phyloP scores from a whole-genome alignment of 768 basidiomycete species.

The Termitomyces eurrhizus region DNA sequence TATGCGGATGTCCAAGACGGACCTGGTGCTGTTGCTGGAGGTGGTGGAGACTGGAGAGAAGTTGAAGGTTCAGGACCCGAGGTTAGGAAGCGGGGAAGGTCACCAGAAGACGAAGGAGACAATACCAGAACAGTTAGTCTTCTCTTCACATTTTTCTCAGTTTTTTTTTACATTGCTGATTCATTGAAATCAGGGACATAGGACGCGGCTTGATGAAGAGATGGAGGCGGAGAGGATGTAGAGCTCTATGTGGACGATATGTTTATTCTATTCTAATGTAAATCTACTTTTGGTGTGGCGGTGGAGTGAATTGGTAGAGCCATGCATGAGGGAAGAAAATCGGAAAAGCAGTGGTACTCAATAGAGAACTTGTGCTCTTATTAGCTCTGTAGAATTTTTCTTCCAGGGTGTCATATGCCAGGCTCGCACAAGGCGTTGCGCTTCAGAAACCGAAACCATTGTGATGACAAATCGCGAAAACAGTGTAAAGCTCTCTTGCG shows the following conservation, averaged over 20 bases:
- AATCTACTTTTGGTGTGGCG: constrained; percentile 1
- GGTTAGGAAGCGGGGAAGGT: constrained; percentile 62
- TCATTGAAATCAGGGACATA: constrained; percentile 41
- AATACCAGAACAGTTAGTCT: constrained; percentile 48
- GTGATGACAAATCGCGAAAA: constrained; percentile 54
- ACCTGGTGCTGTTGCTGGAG: constrained; percentile 76
- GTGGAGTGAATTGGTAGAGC: not conserved
- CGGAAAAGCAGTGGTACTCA: constrained; percentile 4
- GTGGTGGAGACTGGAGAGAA: constrained; percentile 86
- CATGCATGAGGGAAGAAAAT: not conserved
- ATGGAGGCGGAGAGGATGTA: constrained; percentile 71
- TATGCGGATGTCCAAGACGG: constrained; percentile 80
- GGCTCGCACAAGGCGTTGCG: constrained; percentile 60
- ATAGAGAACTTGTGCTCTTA: constrained; percentile 20
- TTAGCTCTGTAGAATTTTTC: constrained; percentile 6
- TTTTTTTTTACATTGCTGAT: not conserved
- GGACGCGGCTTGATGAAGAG: constrained; percentile 62
- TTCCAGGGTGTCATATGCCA: constrained; percentile 50
- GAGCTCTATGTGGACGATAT: constrained; percentile 20
- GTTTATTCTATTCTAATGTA: constrained; percentile 20
- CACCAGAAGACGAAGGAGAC: constrained; percentile 76
- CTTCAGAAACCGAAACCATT: constrained; percentile 56
- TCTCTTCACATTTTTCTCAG: constrained; percentile 5
- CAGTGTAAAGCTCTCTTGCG: constrained; percentile 34
- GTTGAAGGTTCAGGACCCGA: constrained; percentile 38